These are phyloP conservation scores for Dioszegia hungarica DNA, from an alignment of 768 basidiomycete genomes.

Conservation along the genomic window DNA sequence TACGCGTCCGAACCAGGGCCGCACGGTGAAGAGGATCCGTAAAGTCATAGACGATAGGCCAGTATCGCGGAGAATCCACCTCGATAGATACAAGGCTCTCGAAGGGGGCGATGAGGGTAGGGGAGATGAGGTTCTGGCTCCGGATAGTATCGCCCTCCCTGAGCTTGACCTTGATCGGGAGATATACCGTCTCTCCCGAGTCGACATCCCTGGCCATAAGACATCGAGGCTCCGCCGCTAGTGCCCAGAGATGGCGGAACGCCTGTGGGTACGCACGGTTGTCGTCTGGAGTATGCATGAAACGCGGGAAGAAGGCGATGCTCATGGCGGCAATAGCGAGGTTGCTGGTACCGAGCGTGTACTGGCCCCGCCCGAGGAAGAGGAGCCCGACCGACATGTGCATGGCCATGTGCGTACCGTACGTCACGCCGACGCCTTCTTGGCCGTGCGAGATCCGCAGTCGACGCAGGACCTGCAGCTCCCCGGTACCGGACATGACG, in stretches of 20 bases:
- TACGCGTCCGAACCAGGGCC: conserved; percentile 68
- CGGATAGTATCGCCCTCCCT: conserved; percentile 53
- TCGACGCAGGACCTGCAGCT: conserved; percentile 79
- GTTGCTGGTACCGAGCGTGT: conserved; percentile 85
- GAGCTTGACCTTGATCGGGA: conserved; percentile 82
- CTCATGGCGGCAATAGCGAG: conserved; percentile 86
- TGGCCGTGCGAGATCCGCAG: conserved; percentile 86
- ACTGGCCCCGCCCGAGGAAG: conserved; percentile 88
- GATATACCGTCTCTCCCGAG: conserved; percentile 79
- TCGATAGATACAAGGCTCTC: conserved; percentile 73
- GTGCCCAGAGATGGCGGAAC: conserved; percentile 89
- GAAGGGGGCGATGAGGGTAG: conserved; percentile 86
- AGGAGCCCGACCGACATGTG: conserved; percentile 85
- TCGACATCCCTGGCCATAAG: conserved; percentile 89
- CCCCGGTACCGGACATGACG: conserved; percentile 97
- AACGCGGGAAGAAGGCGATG: conserved; percentile 86
- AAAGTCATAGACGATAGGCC: conserved; percentile 83
- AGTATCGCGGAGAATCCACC: conserved; percentile 91
- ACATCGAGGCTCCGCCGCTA: conserved; percentile 91
- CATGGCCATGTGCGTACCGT: conserved; percentile 82
- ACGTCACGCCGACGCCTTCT: conserved; percentile 58
- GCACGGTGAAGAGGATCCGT: conserved; percentile 64
- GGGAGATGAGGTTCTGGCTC: conserved; percentile 78
- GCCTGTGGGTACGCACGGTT: conserved; percentile 89
- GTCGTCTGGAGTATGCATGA: conserved; percentile 70